Evolutionary conservation across 345 rosid genomes (phyloP).

Genomic region (Salix arbutifolia): DNA sequence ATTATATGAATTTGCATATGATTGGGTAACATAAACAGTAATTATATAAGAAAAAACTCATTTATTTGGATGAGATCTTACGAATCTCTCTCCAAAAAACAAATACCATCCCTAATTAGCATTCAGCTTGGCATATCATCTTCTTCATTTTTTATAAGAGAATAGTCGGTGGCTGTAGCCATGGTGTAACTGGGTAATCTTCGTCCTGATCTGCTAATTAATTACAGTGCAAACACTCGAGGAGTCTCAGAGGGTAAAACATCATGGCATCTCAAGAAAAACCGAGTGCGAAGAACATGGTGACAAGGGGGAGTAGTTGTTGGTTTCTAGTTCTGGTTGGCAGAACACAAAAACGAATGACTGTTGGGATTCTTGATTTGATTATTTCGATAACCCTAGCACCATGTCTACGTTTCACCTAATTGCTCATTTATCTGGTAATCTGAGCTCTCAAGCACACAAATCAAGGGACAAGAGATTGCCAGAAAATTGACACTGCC

Average conservation of each 20-base stretch:
- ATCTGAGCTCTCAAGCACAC: slow-evolving; percentile 1
- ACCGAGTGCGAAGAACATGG: background rate
- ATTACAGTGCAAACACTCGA: background rate
- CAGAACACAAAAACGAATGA: background rate
- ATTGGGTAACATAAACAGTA: no score
- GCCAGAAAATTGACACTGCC: background rate
- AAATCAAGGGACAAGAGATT: background rate
- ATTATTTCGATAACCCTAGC: background rate
- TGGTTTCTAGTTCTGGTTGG: background rate
- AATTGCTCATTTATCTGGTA: slow-evolving; percentile 1
- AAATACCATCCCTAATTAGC: no score
- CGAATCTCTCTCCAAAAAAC: no score
- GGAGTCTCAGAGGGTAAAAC: background rate
- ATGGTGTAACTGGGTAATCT: no score
- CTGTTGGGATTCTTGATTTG: background rate
- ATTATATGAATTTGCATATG: no score
- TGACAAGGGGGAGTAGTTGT: background rate
- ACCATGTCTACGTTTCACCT: background rate
- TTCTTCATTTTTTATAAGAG: no score
- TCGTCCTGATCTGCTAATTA: no score
- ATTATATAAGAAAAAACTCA: no score
- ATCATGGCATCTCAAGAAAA: background rate
- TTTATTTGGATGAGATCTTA: no score
- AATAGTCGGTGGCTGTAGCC: no score
- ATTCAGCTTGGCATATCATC: no score